Evolutionary conservation across 768 basidiomycete genomes (phyloP).

Genomic region (Naematelia encephala): DNA sequence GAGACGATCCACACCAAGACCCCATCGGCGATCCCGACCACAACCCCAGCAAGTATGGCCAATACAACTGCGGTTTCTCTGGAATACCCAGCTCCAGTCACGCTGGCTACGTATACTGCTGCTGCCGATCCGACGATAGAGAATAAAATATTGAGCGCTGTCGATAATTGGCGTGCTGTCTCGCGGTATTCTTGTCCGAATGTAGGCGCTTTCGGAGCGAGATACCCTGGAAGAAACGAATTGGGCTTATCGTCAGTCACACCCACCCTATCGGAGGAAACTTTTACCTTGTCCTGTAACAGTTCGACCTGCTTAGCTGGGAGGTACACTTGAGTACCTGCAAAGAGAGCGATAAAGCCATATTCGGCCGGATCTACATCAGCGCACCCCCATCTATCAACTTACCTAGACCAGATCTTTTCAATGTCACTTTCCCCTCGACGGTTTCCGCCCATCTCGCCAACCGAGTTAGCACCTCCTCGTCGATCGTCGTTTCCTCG

Average conservation of each 20-base stretch:
- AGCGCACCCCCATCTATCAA: neutral
- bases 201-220: slow-evolving; percentile 22
- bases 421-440: slow-evolving; percentile 3
- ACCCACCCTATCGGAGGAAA: slow-evolving; percentile 2
- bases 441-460: slow-evolving; percentile 27
- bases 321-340: slow-evolving; percentile 37
- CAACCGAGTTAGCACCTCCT: slow-evolving; percentile 16
- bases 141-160: slow-evolving; percentile 41
- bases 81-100: slow-evolving; percentile 29
- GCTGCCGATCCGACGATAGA: slow-evolving; percentile 34
- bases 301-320: slow-evolving; percentile 23
- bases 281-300: slow-evolving; percentile 10
- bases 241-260: slow-evolving; percentile 13
- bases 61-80: slow-evolving; percentile 27
- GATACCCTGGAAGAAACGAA: slow-evolving; percentile 35
- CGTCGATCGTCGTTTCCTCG: slow-evolving; percentile 19
- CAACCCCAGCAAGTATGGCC: slow-evolving; percentile 24
- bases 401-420: slow-evolving; percentile 13
- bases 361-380: slow-evolving; percentile 30
- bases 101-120: slow-evolving; percentile 35
- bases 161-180: slow-evolving; percentile 26
- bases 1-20: slow-evolving; percentile 23
- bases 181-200: slow-evolving; percentile 29
- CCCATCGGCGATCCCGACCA: slow-evolving; percentile 37
- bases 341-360: slow-evolving; percentile 25